Base-by-base conservation (phyloP, 192 early-diverging fungal species). In the Ambispora gerdemannii region DNA sequence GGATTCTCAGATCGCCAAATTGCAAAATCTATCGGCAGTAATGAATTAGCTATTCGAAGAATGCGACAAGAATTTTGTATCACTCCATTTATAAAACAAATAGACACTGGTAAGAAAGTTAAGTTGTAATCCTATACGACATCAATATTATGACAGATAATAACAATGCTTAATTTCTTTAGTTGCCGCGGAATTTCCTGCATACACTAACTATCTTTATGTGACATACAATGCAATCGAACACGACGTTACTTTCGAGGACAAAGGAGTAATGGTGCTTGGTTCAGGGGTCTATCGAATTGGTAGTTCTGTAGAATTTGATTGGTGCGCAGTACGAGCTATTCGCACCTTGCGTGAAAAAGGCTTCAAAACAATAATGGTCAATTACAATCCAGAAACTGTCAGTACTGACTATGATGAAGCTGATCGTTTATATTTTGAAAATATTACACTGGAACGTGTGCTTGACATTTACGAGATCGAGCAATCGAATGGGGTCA, bases 321-420 rank as follows among this genome's bases (percentile, higher is more conserved):
- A 97, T 79, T 96, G 93, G 93, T 94, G 90, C 58, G 91, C 86
- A 64, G 89, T 91, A 8, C 86, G 85, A 24, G 86, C 84, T 50
- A 93, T 93, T 76, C 93, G 92, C 58, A 86, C 86, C n/a, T 84
- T 98, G 11, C 90, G 92, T 31, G 74, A 85, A 33, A 72, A 91
- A 30, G 92, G 92, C 59, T 83, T 86, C 72, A 88, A 88, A 74
- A 98, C 96, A 1, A 82, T 98, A 19, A 97, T 96, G 95, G 88
- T 98, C 71, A 98, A 98, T 81, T 98, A 98, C 86, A 98, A 98
- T 78, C 96, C 96, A 15, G 96, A 98, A 78, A 98, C 96, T 1
- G 96, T 98, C 25, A 96, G 94, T 17, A 96, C 96, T 25, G 96
- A 98, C 77, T 98, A 94, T 75, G 96, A 96, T 81, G 96, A 98